Conservation (phyloP, 306 rosid genomes). For the Luffa aegyptiaca region DNA sequence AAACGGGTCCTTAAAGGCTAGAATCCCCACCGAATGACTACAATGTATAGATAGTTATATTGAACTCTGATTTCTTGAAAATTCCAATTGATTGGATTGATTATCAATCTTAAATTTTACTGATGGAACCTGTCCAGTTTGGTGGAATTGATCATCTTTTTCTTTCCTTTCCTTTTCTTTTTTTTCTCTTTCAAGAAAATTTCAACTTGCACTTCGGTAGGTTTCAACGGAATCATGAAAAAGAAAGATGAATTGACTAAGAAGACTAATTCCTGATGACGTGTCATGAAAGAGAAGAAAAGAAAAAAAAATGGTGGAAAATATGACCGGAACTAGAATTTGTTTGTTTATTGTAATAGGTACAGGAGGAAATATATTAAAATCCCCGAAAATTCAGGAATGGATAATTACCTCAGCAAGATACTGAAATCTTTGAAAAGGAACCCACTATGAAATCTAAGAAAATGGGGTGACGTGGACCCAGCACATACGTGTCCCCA, state of each 20-base stretch:
- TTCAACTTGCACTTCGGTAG: neutral
- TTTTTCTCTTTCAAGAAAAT: neutral
- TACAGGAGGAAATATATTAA: neutral
- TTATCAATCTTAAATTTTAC: neutral
- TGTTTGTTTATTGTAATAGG: neutral
- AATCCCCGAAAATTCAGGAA: neutral
- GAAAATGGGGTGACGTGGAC: conserved; percentile 7
- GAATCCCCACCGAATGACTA: neutral
- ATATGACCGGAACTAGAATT: neutral
- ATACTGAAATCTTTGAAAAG: neutral
- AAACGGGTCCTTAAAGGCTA: no score
- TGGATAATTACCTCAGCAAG: neutral
- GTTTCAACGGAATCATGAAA: neutral
- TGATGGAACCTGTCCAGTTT: neutral
- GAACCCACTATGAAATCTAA: neutral
- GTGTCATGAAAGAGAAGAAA: neutral
- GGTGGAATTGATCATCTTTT: neutral
- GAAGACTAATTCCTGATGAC: neutral
- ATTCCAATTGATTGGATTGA: neutral
- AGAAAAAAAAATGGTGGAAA: neutral
- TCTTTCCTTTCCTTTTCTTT: neutral
- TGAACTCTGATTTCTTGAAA: neutral
- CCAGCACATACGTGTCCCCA: neutral
- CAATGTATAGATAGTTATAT: neutral
- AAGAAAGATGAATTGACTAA: neutral